Percentiles rank a stretch among this genome's conserved stretches.
Conservation (phyloP, 352 stramenopile genomes). For the Globisporangium paddicum region DNA sequence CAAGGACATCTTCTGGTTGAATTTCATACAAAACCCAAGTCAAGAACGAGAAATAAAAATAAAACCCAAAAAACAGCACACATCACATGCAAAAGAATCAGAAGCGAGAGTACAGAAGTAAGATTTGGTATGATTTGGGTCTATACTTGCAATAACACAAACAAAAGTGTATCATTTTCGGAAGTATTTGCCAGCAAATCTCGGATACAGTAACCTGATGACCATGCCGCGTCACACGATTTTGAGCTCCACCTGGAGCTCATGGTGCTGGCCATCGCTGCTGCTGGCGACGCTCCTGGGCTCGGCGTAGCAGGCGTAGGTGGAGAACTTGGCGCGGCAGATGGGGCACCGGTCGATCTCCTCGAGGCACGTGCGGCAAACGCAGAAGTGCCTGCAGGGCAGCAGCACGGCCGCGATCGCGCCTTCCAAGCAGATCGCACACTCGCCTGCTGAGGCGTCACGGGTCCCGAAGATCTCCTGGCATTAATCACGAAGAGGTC, state of each 20-base stretch:
- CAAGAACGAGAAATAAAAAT: too few relatives aligned
- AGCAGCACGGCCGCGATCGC: conserved; percentile 36
- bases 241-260: conserved; percentile 7
- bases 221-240: conserved; percentile 6
- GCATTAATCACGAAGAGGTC: not conserved
- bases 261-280: not conserved
- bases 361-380: conserved; percentile 54
- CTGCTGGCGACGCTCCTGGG: not conserved
- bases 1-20: too few relatives aligned
- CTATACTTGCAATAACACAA: not conserved
- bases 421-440: conserved; percentile 62
- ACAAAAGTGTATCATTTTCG: not conserved
- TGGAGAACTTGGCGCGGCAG: conserved; percentile 52
- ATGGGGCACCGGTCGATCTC: conserved; percentile 75
- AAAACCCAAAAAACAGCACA: too few relatives aligned
- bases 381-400: conserved; percentile 62
- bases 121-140: too few relatives aligned
- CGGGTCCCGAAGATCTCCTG: conserved; percentile 54
- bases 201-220: too few relatives aligned
- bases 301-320: conserved; percentile 42
- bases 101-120: not conserved
- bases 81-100: conserved; percentile 1
- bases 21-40: too few relatives aligned
- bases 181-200: not conserved
- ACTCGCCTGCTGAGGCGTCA: conserved; percentile 33